Evolutionary conservation across 2,329 filamentous ascomycete genomes (phyloP).

Genomic region (Blastomyces parvus): DNA sequence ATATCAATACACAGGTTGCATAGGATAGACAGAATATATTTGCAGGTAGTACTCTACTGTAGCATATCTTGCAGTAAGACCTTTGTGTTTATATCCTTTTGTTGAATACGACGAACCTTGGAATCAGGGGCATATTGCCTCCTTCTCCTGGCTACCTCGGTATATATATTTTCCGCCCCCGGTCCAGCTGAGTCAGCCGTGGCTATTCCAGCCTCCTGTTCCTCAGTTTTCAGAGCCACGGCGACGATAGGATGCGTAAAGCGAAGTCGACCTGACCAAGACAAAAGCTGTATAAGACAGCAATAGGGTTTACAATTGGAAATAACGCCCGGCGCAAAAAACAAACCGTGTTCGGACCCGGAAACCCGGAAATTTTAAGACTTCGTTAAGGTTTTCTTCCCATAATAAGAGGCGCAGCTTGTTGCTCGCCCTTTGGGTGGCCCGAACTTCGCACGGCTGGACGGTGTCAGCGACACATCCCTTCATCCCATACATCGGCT

Average conservation of each 20-base stretch:
- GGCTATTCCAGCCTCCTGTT: background rate
- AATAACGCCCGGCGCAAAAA: background rate
- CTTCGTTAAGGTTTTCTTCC: background rate
- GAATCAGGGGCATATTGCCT: no score
- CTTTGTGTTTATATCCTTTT: no score
- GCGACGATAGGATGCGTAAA: background rate
- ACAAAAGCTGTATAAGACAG: background rate
- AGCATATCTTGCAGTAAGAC: no score
- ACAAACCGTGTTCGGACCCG: background rate
- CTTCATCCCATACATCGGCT: slow-evolving; percentile 1
- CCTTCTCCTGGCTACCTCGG: slow-evolving; percentile 14
- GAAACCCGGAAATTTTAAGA: background rate
- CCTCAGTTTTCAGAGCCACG: background rate
- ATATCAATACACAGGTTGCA: no score
- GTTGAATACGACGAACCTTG: no score
- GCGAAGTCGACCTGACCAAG: background rate
- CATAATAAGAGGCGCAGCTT: background rate
- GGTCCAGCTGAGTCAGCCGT: background rate
- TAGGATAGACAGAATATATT: no score
- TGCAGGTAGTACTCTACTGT: no score
- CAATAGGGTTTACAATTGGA: background rate
- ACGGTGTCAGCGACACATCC: background rate
- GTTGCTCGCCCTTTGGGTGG: background rate
- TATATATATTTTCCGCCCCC: slow-evolving; percentile 11
- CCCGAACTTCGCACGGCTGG: background rate